Percentiles rank a stretch among this genome's conserved stretches.
These are phyloP conservation scores for Cyclocybe cylindracea DNA, from an alignment of 768 basidiomycete genomes.

Conservation along the genomic window DNA sequence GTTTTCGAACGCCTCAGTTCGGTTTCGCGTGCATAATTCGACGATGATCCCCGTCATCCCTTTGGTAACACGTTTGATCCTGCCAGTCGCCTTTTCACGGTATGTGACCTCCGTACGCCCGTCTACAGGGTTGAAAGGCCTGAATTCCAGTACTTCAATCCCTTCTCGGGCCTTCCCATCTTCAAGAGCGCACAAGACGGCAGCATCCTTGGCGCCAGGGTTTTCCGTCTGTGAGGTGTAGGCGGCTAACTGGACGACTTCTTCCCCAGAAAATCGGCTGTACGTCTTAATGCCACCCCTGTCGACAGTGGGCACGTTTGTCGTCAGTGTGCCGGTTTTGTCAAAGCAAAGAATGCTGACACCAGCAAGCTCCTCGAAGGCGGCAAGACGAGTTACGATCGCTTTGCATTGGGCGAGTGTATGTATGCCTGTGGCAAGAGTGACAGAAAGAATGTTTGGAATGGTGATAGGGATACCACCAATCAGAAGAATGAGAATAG, in stretches of 20 bases:
- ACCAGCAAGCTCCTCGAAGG: constrained; percentile 97
- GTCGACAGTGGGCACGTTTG: constrained; percentile 99
- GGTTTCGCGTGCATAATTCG: constrained; percentile 95
- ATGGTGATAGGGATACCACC: constrained; percentile 99
- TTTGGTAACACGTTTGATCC: constrained; percentile 98
- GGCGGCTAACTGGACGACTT: constrained; percentile 91
- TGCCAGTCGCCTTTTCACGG: constrained; percentile 87
- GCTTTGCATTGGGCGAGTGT: constrained; percentile 99
- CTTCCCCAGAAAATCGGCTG: constrained; percentile 82
- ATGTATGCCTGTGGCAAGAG: constrained; percentile 97
- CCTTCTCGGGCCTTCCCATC: constrained; percentile 81
- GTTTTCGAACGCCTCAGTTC: constrained; percentile 89
- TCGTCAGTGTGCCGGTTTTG: constrained; percentile 98
- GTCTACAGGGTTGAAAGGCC: constrained; percentile 99
- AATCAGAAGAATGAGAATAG: constrained; percentile 97
- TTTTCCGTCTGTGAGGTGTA: constrained; percentile 99
- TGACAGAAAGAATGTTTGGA: constrained; percentile 98
- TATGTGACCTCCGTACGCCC: constrained; percentile 99
- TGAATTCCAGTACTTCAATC: constrained; percentile 97
- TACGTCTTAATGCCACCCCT: constrained; percentile 89
- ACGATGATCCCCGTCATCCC: constrained; percentile 99
- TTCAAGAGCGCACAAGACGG: constrained; percentile 79
- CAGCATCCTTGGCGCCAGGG: constrained; percentile 94
- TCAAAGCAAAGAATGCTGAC: constrained; percentile 99
- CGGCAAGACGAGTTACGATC: constrained; percentile 99